These are phyloP conservation scores for Lactuca sativa DNA, from an alignment of 129 eudicot genomes.

Conservation along the genomic window DNA sequence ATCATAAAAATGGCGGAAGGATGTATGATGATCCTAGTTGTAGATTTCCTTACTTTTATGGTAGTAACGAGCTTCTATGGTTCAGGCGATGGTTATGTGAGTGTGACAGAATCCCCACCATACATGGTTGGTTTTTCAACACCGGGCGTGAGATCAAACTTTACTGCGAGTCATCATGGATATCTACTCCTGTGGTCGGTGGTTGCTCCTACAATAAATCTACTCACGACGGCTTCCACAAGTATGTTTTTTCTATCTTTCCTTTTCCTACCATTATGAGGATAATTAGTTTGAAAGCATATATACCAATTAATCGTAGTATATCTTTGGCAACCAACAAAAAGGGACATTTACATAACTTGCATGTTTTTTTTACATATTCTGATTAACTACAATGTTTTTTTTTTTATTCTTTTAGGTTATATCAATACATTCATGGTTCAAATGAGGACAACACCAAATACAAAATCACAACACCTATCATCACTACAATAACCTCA, in stretches of 20 bases:
- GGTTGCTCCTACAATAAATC: constrained; percentile 36
- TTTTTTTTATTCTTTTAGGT: constrained; percentile 14
- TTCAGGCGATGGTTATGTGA: not conserved
- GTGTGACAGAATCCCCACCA: constrained; percentile 33
- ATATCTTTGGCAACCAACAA: too few relatives aligned
- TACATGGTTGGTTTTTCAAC: constrained; percentile 32
- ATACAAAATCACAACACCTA: constrained; percentile 32
- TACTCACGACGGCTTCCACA: constrained; percentile 46
- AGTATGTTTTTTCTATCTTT: constrained; percentile 12
- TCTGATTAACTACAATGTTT: too few relatives aligned
- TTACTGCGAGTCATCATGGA: constrained; percentile 40
- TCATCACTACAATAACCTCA: constrained; percentile 29
- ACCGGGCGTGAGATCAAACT: constrained; percentile 33
- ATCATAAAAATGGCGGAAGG: not conserved
- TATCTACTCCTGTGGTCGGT: constrained; percentile 28
- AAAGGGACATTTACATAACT: too few relatives aligned
- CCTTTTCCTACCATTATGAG: too few relatives aligned
- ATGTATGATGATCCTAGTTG: not conserved
- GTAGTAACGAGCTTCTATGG: not conserved
- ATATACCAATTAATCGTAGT: too few relatives aligned
- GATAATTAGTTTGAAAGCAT: too few relatives aligned
- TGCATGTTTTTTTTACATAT: too few relatives aligned
- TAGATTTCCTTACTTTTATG: constrained; percentile 9
- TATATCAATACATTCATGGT: constrained; percentile 53
- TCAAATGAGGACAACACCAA: constrained; percentile 31